Conservation (phyloP, 192 early-diverging fungal genomes). For the Blastocladiella britannica region DNA sequence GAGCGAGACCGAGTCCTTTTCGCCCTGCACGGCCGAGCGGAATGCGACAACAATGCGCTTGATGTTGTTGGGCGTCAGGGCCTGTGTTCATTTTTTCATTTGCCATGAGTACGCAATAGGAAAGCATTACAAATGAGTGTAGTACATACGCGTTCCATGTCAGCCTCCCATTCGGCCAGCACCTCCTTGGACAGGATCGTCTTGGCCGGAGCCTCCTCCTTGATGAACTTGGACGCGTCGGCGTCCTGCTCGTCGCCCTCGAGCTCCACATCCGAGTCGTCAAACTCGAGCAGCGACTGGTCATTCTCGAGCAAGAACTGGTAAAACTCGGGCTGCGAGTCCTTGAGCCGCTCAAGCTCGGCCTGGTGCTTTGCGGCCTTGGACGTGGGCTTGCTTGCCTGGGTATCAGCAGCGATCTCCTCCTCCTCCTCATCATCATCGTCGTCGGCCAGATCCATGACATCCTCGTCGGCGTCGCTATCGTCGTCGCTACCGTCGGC, state of each 20-base stretch:
- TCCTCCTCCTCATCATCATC: constrained; percentile 28
- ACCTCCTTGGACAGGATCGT: constrained; percentile 47
- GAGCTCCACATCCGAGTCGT: constrained; percentile 23
- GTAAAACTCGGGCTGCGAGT: constrained; percentile 79
- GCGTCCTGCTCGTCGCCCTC: constrained; percentile 4
- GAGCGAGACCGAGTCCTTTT: constrained; percentile 21
- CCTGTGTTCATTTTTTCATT: too few species aligned
- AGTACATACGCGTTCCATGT: constrained; percentile 9
- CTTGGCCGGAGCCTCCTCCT: constrained; percentile 15
- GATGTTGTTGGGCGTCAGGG: too few species aligned
- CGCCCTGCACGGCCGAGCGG: constrained; percentile 50
- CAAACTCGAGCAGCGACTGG: constrained; percentile 58
- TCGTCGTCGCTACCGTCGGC: constrained; percentile 12
- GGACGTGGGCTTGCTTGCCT: constrained; percentile 10
- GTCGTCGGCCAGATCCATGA: constrained; percentile 21
- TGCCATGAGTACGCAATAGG: too few species aligned
- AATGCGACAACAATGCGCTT: constrained; percentile 65
- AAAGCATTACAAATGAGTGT: too few species aligned
- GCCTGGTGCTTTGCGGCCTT: constrained; percentile 43
- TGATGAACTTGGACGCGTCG: constrained; percentile 7
- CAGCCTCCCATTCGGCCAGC: constrained; percentile 47
- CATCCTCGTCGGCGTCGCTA: constrained; percentile 14
- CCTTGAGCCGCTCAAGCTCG: constrained; percentile 63
- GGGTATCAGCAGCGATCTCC: constrained; percentile 31
- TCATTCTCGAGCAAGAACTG: constrained; percentile 80